Percentiles rank a stretch among this genome's conserved stretches.
Evolutionary conservation across 2,329 filamentous ascomycete species (phyloP).

Genomic region (Monosporascus sp.): DNA sequence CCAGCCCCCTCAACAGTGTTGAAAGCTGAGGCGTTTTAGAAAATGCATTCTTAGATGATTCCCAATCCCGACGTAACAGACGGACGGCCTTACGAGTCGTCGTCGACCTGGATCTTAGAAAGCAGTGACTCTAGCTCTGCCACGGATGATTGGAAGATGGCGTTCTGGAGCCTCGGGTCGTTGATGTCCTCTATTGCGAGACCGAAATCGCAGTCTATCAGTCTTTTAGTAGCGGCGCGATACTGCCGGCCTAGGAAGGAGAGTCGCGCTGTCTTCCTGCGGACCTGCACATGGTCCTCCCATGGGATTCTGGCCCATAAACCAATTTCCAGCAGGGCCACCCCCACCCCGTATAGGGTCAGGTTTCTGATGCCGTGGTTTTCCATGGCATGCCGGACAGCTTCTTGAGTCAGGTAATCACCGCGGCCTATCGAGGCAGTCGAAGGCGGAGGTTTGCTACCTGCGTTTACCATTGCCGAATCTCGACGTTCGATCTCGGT

Average conservation of each 20-base stretch:
- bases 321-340: slow-evolving; percentile 10
- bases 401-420: not conserved
- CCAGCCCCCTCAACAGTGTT: too few relatives aligned
- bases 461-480: too few relatives aligned
- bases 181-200: slow-evolving; percentile 4
- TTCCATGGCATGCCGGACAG: slow-evolving; percentile 9
- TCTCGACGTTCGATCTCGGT: too few relatives aligned
- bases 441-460: too few relatives aligned
- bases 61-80: too few relatives aligned
- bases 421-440: too few relatives aligned
- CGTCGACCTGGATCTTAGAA: too few relatives aligned
- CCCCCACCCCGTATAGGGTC: slow-evolving; percentile 7
- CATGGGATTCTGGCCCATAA: slow-evolving; percentile 1
- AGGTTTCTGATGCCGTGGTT: slow-evolving; percentile 9
- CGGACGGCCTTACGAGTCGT: too few relatives aligned
- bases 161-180: slow-evolving; percentile 2
- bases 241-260: slow-evolving; percentile 3
- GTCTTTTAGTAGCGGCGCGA: slow-evolving; percentile 1
- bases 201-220: slow-evolving; percentile 9
- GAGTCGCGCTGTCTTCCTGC: slow-evolving; percentile 1
- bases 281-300: slow-evolving; percentile 4
- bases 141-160: slow-evolving; percentile 4
- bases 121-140: slow-evolving; percentile 2
- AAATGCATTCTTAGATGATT: too few relatives aligned
- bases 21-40: too few relatives aligned